Evolutionary conservation across 139 green algal species (phyloP).

Genomic region (Medakamo hakoo): DNA sequence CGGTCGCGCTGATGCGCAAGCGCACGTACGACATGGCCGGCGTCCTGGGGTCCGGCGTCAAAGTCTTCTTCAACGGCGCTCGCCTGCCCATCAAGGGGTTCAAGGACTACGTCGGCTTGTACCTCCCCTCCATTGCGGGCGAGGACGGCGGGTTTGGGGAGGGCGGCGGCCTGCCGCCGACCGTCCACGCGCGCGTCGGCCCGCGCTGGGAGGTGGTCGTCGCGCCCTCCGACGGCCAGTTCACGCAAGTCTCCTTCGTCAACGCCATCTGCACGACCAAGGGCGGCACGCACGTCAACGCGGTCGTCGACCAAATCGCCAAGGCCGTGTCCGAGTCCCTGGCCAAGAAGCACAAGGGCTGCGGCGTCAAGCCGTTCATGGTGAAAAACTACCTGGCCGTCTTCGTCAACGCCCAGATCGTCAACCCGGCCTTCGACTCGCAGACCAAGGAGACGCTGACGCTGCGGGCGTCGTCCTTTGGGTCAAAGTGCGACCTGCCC

Average conservation of each 20-base stretch:
- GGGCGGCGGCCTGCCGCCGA: background rate
- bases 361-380: conserved; percentile 82
- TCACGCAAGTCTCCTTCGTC: conserved; percentile 93
- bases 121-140: conserved; percentile 54
- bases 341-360: conserved; percentile 90
- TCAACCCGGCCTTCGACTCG: conserved; percentile 97
- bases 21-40: conserved; percentile 90
- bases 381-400: conserved; percentile 97
- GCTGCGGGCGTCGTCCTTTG: conserved; percentile 69
- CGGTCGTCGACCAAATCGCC: conserved; percentile 65
- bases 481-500: conserved; percentile 79
- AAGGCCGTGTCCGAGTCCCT: conserved; percentile 61
- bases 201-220: conserved; percentile 93
- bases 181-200: conserved; percentile 46
- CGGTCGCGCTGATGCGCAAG: conserved; percentile 84
- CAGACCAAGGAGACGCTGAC: conserved; percentile 98
- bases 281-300: conserved; percentile 92
- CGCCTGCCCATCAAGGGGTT: conserved; percentile 77
- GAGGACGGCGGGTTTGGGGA: no score
- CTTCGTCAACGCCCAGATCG: conserved; percentile 92
- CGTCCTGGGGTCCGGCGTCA: conserved; percentile 77
- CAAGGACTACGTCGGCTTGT: conserved; percentile 86
- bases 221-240: conserved; percentile 72
- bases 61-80: conserved; percentile 83
- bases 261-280: conserved; percentile 96